Conservation (phyloP, 805 yeast species). For the Deakozyma indianensis region DNA sequence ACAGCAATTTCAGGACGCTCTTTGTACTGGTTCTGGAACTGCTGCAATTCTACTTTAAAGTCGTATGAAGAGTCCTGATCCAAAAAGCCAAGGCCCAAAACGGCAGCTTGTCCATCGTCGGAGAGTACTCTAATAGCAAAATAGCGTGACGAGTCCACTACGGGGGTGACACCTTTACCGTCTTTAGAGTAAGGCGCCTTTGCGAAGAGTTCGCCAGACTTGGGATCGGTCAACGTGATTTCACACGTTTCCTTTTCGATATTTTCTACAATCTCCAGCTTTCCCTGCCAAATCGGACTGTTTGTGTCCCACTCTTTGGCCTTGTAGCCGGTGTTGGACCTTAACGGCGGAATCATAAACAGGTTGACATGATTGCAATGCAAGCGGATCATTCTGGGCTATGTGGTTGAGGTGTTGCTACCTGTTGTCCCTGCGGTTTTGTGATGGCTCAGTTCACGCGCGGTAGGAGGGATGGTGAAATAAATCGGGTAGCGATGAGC, state of each 20-base stretch:
- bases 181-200: conserved; percentile 17
- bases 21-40: not conserved
- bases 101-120: conserved; percentile 18
- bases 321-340: conserved; percentile 13
- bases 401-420: not conserved
- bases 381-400: not conserved
- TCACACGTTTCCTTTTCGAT: conserved; percentile 6
- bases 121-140: conserved; percentile 21
- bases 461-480: too few relatives aligned
- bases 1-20: not conserved
- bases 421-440: not conserved
- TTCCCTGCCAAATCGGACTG: conserved; percentile 24
- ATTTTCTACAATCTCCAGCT: conserved; percentile 18
- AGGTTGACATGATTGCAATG: conserved; percentile 9
- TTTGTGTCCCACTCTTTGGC: conserved; percentile 22
- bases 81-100: conserved; percentile 24
- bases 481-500: too few relatives aligned
- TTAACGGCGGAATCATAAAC: conserved; percentile 19
- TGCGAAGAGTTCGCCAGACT: conserved; percentile 21
- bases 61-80: conserved; percentile 1
- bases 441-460: not conserved
- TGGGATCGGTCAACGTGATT: conserved; percentile 14
- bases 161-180: conserved; percentile 15
- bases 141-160: conserved; percentile 16
- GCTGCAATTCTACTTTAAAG: not conserved